phyloP scores from a whole-genome alignment of 345 rosid species.

The Gynandropsis gynandra region DNA sequence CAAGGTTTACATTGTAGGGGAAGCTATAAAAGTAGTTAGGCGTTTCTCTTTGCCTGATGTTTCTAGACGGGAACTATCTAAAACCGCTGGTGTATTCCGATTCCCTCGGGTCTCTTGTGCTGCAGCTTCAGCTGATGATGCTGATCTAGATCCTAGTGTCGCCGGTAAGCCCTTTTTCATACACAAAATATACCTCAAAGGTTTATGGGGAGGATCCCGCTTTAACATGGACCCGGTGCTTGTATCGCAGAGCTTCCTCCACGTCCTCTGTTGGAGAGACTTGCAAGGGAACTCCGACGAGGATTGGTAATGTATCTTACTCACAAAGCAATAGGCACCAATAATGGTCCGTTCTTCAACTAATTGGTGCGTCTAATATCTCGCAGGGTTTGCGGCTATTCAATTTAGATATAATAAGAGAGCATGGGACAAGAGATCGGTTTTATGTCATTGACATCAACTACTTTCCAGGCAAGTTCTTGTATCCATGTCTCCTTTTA shows the following conservation, averaged over 20 bases:
- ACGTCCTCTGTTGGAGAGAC: constrained; percentile 62
- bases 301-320: constrained; percentile 52
- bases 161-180: constrained; percentile 34
- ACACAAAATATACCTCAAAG: no score
- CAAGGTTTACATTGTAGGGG: constrained; percentile 80
- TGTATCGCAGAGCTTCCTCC: constrained; percentile 71
- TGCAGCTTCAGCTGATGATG: constrained; percentile 67
- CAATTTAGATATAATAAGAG: constrained; percentile 75
- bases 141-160: constrained; percentile 53
- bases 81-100: constrained; percentile 41
- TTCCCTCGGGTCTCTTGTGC: constrained; percentile 68
- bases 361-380: not conserved
- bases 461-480: constrained; percentile 54
- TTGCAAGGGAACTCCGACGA: constrained; percentile 64
- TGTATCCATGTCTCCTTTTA: not conserved
- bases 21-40: constrained; percentile 69
- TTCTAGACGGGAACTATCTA: constrained; percentile 48
- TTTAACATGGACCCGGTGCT: not conserved
- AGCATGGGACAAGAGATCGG: constrained; percentile 58
- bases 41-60: constrained; percentile 85
- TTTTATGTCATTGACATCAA: constrained; percentile 76
- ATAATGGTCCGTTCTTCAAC: not conserved
- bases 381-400: constrained; percentile 62
- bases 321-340: no score
- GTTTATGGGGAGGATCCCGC: no score